A percentile compares a stretch with the other conserved stretches of the same genome.
These are phyloP conservation scores for Colletotrichum sp. DNA, from an alignment of 2,329 filamentous ascomycete genomes.

Conservation along the genomic window DNA sequence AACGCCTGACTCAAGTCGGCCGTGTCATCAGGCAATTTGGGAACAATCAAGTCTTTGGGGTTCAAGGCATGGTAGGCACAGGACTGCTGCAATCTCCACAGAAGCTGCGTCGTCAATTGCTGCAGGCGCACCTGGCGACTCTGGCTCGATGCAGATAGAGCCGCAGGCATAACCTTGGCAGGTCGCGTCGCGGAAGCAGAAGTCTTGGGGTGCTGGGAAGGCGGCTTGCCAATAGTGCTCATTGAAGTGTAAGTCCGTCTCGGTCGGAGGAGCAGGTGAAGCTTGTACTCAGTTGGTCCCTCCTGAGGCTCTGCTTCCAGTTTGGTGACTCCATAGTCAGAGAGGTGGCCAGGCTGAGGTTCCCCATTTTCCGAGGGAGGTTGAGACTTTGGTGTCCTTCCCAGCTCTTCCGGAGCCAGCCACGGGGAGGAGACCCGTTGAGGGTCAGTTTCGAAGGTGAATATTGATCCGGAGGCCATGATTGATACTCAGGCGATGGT, in stretches of 20 bases:
- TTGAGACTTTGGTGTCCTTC: slow-evolving; percentile 30
- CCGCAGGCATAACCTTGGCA: not conserved
- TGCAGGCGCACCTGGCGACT: slow-evolving; percentile 84
- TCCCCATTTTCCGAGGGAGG: slow-evolving; percentile 25
- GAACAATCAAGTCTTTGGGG: slow-evolving; percentile 75
- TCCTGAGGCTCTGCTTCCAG: slow-evolving; percentile 91
- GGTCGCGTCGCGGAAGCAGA: slow-evolving; percentile 27
- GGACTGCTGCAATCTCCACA: slow-evolving; percentile 95
- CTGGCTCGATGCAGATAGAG: slow-evolving; percentile 58
- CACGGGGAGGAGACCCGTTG: slow-evolving; percentile 91
- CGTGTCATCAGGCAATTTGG: slow-evolving; percentile 72
- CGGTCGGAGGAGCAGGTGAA: slow-evolving; percentile 84
- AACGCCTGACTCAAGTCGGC: slow-evolving; percentile 50
- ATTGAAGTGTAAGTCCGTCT: slow-evolving; percentile 75
- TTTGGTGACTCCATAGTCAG: slow-evolving; percentile 72
- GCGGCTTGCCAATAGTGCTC: slow-evolving; percentile 58
- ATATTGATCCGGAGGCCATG: slow-evolving; percentile 96
- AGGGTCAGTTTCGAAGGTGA: slow-evolving; percentile 90
- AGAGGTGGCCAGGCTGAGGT: slow-evolving; percentile 48
- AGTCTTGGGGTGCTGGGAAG: slow-evolving; percentile 24
- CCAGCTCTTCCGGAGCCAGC: slow-evolving; percentile 63
- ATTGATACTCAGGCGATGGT: not conserved
- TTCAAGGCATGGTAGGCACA: slow-evolving; percentile 88
- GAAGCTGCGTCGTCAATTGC: slow-evolving; percentile 90
- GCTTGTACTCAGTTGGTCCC: slow-evolving; percentile 94